phyloP scores from a whole-genome alignment of 2,329 filamentous ascomycete genomes.

The Claviceps sp. region DNA sequence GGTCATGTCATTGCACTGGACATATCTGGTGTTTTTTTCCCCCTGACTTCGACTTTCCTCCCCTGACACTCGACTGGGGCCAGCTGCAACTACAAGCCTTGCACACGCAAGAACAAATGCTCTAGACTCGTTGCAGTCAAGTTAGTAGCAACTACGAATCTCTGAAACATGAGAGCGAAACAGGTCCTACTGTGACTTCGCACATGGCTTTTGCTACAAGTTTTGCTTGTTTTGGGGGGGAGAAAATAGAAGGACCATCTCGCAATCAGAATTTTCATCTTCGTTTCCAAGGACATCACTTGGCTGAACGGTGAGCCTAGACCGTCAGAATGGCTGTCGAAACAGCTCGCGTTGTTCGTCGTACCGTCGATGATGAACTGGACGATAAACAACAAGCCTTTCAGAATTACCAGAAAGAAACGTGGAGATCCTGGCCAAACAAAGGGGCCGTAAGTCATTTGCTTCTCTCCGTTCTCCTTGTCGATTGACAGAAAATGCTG shows the following conservation, averaged over 20 bases:
- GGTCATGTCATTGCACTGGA: neutral
- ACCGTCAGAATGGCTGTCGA: slow-evolving; percentile 10
- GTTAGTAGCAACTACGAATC: neutral
- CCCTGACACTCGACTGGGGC: neutral
- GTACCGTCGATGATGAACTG: slow-evolving; percentile 15
- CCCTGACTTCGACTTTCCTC: neutral
- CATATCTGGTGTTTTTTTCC: neutral
- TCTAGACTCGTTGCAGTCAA: neutral
- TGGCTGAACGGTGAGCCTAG: neutral
- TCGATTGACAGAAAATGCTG: neutral
- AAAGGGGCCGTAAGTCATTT: slow-evolving; percentile 27
- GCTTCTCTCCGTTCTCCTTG: neutral
- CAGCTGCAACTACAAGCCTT: neutral
- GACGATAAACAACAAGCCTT: slow-evolving; percentile 13
- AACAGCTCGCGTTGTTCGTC: slow-evolving; percentile 13
- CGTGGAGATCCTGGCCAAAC: slow-evolving; percentile 33
- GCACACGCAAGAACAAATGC: neutral
- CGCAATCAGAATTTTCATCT: neutral
- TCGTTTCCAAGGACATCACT: neutral
- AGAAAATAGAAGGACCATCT: neutral
- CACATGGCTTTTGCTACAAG: neutral
- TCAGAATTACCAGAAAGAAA: slow-evolving; percentile 15
- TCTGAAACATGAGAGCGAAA: neutral
- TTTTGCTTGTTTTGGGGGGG: neutral
- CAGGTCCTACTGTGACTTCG: neutral